Base-by-base conservation (phyloP, 1,139 yeast species). In the Hansenula sp. region DNA sequence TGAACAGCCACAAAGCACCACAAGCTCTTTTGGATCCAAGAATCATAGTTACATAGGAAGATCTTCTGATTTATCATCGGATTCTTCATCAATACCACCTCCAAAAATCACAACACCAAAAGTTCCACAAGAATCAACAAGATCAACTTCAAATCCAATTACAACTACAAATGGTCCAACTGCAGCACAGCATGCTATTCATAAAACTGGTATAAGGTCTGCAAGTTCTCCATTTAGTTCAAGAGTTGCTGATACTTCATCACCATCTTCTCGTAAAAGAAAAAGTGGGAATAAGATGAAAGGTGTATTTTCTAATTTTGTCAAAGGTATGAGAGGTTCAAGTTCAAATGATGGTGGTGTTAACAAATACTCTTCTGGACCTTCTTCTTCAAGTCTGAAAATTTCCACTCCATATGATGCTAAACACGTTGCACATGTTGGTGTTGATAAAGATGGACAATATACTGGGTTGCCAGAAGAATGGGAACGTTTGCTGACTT, bases 341-440 rank as follows among this genome's bases (percentile, higher is more conserved):
- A 19, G 14, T 36, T 47, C 59, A 29, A 52, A 50, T 3, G 52
- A 59, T 24, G 51, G 53, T 29, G 46, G 46, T n/a, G 55, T 54
- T 7, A 52, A 48, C 34, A 51, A 55, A 37, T 47, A 43, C 34
- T 49, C 61, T 2, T 43, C 50, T 3, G 49, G 51, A 28, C 51
- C 62, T 3, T 57, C 71, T 51, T 42, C 65, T 55, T 44, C 34
- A 37, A 21, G 50, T 60, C 68, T 83, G 62, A 82, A 80, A 51
- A 89, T 92, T 38, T 85, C 95, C 29, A 82, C 89, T 1, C 97
- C 97, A 0, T 88, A 83, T 61, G 89, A 87, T 57, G 86, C 95
- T 25, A 83, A 87, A 55, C 96, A 89, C 58, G 85, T 88, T 32
- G 88, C 95, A 3, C 97, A 92, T 61, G 97, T 92, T 12, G 97